These are phyloP conservation scores for Cenchrus purpureus DNA, from an alignment of 176 grass and related monocot species.

Conservation along the genomic window DNA sequence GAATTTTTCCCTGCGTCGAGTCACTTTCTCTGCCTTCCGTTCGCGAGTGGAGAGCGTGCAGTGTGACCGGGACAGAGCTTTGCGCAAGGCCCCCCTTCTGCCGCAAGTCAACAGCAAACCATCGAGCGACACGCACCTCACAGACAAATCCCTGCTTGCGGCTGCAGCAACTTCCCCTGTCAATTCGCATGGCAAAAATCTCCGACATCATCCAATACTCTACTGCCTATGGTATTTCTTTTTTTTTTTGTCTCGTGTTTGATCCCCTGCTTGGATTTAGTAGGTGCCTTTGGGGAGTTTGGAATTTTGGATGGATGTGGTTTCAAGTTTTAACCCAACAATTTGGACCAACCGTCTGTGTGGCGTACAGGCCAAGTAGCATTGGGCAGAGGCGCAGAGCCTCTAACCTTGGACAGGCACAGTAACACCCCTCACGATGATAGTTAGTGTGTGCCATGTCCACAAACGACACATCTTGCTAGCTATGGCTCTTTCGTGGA, in stretches of 20 bases:
- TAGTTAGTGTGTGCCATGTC: too few relatives aligned
- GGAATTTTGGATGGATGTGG: neutral
- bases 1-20: neutral
- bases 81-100: neutral
- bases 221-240: neutral
- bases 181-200: constrained; percentile 29
- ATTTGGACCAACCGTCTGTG: too few relatives aligned
- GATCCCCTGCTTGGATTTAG: neutral
- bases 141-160: neutral
- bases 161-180: neutral
- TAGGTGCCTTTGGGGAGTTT: neutral
- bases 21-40: neutral
- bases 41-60: neutral
- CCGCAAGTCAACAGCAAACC: neutral
- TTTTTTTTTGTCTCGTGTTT: neutral
- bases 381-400: too few relatives aligned
- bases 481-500: too few relatives aligned
- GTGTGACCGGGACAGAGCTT: neutral
- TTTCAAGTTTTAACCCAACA: too few relatives aligned
- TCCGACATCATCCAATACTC: neutral
- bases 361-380: too few relatives aligned
- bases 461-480: too few relatives aligned
- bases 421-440: too few relatives aligned
- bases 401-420: too few relatives aligned
- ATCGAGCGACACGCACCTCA: neutral